Base-by-base conservation (phyloP, 1,139 yeast genomes). In the Komagataea norvegica region DNA sequence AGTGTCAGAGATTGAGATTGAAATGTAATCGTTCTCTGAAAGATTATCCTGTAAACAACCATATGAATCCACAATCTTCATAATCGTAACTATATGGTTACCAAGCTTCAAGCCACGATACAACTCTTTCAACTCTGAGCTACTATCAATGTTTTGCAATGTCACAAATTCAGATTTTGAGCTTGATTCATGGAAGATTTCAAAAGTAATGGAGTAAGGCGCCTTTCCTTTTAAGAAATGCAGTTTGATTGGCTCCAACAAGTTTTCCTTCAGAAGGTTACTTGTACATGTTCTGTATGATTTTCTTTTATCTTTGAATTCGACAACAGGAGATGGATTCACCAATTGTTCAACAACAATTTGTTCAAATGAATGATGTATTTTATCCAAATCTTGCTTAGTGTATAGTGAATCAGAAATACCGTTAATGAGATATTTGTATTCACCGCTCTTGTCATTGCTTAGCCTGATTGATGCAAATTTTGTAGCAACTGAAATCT, bases 401-500 rank as follows among this genome's bases (percentile, higher is more conserved):
- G 77, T 69, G 54, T 89, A 89, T 20, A 75, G 62, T 0, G 77
- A 64, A 56, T 89, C 97, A 44, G 72, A 78, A 1, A 89, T 65
- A 2, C 74, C 78, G 31, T 65, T 73, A 52, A 89, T 75, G 6
- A 58, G 60, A 51, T 85, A 83, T 38, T 67, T 70, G 55, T 81
- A 84, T 11, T 59, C 61, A 3, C 96, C 96, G 36, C 69, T 51
- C 23, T 56, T 54, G 8, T 54, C 57, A 34, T 63, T 62, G n/a
- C 57, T 55, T 44, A 72, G 50, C 43, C 62, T 65, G 24, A 73
- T 57, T 14, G 74, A 69, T 3, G 74, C 75, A 47, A 63, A 65
- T 48, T 65, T 70, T 9, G 78, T 67, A 0, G 77, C 70, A 20
- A 73, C 79, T 37, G 70, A 78, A 13, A 72, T 56, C 25, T 64